phyloP scores from a whole-genome alignment of 2,329 filamentous ascomycete species.

The Ascochyta clinopodiicola region DNA sequence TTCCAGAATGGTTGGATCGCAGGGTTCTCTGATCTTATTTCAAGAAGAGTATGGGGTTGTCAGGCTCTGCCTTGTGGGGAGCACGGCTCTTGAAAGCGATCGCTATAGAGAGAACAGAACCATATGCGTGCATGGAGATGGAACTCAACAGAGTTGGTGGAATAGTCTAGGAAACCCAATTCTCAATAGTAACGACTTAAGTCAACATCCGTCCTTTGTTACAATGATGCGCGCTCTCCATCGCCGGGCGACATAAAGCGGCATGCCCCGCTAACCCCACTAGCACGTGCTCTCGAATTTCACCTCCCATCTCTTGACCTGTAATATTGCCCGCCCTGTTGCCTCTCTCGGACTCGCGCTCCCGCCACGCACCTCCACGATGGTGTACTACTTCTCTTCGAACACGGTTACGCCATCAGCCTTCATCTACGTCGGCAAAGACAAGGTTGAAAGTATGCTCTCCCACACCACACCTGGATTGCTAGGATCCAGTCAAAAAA shows the following conservation, averaged over 20 bases:
- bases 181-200: too few relatives aligned
- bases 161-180: too few relatives aligned
- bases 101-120: not conserved
- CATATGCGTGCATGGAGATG: too few relatives aligned
- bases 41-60: too few relatives aligned
- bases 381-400: constrained; percentile 98
- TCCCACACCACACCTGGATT: not conserved
- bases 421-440: constrained; percentile 95
- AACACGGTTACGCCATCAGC: constrained; percentile 81
- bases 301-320: constrained; percentile 18
- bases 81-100: not conserved
- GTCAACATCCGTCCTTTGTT: too few relatives aligned
- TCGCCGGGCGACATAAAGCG: not conserved
- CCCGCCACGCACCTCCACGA: constrained; percentile 46
- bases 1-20: too few relatives aligned
- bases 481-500: not conserved
- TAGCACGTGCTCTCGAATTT: constrained; percentile 36
- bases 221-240: not conserved
- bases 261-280: constrained; percentile 37
- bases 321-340: constrained; percentile 8
- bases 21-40: too few relatives aligned
- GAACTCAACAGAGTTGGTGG: too few relatives aligned
- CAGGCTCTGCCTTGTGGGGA: too few relatives aligned
- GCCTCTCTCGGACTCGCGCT: constrained; percentile 3
- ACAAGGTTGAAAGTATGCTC: constrained; percentile 93